Evolutionary conservation across 805 yeast species (phyloP), one percentile per base, ranked within the genome.

Genomic region (Saturnispora bothae): DNA sequence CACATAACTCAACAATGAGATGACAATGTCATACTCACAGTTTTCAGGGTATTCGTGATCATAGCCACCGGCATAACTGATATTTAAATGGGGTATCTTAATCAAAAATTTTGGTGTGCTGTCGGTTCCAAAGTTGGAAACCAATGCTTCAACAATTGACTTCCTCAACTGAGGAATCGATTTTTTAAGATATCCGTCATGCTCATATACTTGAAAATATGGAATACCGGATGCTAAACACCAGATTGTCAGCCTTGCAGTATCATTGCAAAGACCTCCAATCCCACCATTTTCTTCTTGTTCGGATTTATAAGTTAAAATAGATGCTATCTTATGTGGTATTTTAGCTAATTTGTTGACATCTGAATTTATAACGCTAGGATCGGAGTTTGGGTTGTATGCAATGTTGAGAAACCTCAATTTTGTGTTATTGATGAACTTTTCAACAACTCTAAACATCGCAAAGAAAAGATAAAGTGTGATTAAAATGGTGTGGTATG

Each of bases 201-300:
- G 71, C 59, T 92, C 97, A 62, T 84, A 89, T 31, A 92, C 65
- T 3, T 81, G 67, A 43, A 89, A 64, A 42, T 65, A 61, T 29
- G 76, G 74, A 35, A 86, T 73, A 2, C 96, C 96, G n/a, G 89
- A 76, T 25, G 94, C 80, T n/a, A 84, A 57, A 28, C 85, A 70
- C 98, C 98, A 92, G 5, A 92, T 77, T 1, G 76, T 69, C 27
- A 88, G 45, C 50, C 88, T 95, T 33, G 88, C 72, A 5, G 79
- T 70, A 49, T 83, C 83, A 47, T 73, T 76, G 49, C 88, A 65
- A 31, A 89, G 64, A 0, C 94, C 95, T 43, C 79, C 83, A 31
- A 80, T 58, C 2, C 96, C 96, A 23, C 95, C 95, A 43, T 86
- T 89, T 49, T 84, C 94, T 48, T 78, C 89, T 44, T 80, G 83